Base-by-base conservation (phyloP, 1,284 basidiomycete genomes). In the Sporisorium exsertum region DNA sequence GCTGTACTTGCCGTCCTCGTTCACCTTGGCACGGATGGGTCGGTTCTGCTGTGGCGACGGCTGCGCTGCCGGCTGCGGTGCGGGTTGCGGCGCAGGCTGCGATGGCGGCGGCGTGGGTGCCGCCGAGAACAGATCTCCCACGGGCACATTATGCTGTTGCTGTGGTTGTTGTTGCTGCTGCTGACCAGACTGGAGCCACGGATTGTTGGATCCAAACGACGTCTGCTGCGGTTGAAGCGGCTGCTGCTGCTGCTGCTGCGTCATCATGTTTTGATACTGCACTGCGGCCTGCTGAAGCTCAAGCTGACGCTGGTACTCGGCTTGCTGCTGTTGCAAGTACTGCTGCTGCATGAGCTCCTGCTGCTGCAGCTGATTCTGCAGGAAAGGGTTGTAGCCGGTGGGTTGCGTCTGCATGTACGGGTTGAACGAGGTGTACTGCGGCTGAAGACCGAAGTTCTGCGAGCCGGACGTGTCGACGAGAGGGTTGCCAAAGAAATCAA, bases 161-260 rank as follows among this genome's bases (percentile, higher is more conserved):
- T 63, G 76, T 35, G 46, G 72, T 55, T 49, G 78, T 49, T 52
- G 78, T 51, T 62, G 79, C 43, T 70, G 77, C 57, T 80, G 79
- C 40, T 64, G 71, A 15, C 64, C 66, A 6, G 56, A 61, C 42
- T 67, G 71, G 33, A 81, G 72, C 80, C 80, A 97, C 0, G 95
- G 95, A 85, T 98, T 98, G 89, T 98, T 98, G 47, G 94, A 93
- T 16, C 94, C 94, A 77, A 89, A 89, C 5, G 88, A 88, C 2
- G 90, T 90, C 22, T 87, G 88, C 74, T 90, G 90, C 7, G 89
- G 87, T 64, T 87, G 81, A 3, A 85, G 51, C 18, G 76, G 81
- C 67, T 79, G 77, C 65, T 78, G 76, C 47, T 73, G 78, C 71
- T 87, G 86, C 47, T 73, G 78, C 71, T 87, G 86, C 50, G 86